phyloP scores from a whole-genome alignment of 306 rosid species.

The Pterocarpus santalinus region DNA sequence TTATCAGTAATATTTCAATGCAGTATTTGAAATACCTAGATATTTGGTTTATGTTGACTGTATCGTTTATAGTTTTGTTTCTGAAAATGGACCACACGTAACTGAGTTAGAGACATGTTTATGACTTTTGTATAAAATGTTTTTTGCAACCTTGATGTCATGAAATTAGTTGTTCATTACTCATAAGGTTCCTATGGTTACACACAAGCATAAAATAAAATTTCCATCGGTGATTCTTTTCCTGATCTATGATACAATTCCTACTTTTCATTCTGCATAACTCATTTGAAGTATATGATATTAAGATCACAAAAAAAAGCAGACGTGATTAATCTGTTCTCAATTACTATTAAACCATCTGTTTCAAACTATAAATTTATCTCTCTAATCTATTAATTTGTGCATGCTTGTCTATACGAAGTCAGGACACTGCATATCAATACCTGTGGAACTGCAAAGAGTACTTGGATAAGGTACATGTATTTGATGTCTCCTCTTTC shows the following conservation, averaged over 20 bases:
- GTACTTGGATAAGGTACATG: conserved; percentile 75
- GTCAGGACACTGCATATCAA: conserved; percentile 77
- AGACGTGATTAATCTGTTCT: not conserved
- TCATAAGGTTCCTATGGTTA: not conserved
- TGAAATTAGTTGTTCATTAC: not conserved
- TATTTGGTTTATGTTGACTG: not conserved
- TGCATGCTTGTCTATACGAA: conserved; percentile 50
- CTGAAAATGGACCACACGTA: not conserved
- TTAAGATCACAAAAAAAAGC: not conserved
- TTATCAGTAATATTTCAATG: conserved; percentile 1
- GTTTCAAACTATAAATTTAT: conserved; percentile 27
- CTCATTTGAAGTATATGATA: conserved; percentile 1
- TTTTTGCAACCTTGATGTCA: not conserved
- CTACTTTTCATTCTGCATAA: conserved; percentile 4
- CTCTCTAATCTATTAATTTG: conserved; percentile 32
- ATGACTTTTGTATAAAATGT: not conserved
- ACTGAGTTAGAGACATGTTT: not conserved
- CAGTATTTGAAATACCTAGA: conserved; percentile 4
- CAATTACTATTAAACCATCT: not conserved
- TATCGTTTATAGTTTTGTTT: not conserved
- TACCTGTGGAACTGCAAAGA: conserved; percentile 83
- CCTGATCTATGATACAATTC: conserved; percentile 3
- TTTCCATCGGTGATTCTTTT: not conserved
- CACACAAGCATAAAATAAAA: conserved; percentile 7
- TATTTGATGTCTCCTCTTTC: conserved; percentile 25